These are phyloP conservation scores for Magnaporthiopsis rhizophila DNA, from an alignment of 2,329 filamentous ascomycete genomes.

Conservation along the genomic window DNA sequence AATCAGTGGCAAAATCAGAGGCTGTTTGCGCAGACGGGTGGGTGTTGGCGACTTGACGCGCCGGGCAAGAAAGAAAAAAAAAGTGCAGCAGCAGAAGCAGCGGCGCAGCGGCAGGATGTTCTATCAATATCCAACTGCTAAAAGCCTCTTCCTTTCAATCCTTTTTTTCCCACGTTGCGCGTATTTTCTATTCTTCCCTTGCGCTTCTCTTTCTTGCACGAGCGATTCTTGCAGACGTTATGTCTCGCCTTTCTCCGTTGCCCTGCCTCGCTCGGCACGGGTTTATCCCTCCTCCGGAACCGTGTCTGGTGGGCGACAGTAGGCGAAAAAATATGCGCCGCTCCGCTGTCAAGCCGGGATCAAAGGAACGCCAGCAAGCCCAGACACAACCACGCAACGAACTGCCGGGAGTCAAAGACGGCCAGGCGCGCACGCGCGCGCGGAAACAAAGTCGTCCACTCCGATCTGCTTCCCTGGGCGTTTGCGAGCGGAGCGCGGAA, in stretches of 20 bases:
- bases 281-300: not conserved
- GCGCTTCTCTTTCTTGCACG: not conserved
- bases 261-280: not conserved
- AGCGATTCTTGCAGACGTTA: not conserved
- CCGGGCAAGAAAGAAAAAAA: not conserved
- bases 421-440: no score
- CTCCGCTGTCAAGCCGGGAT: not conserved
- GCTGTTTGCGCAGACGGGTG: not conserved
- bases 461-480: no score
- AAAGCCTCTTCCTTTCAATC: not conserved
- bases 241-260: not conserved
- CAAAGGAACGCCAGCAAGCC: not conserved
- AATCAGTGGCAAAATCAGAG: not conserved
- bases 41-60: slow-evolving; percentile 2
- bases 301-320: not conserved
- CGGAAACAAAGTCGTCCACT: not conserved
- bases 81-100: not conserved
- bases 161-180: not conserved
- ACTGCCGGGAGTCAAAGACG: not conserved
- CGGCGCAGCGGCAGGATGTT: slow-evolving; percentile 1
- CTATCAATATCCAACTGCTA: slow-evolving; percentile 6
- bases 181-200: not conserved
- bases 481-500: not conserved
- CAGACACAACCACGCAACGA: not conserved
- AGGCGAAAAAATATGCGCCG: not conserved